Base-by-base conservation (phyloP, 176 grass and related monocot genomes). In the Oryza longistaminata region DNA sequence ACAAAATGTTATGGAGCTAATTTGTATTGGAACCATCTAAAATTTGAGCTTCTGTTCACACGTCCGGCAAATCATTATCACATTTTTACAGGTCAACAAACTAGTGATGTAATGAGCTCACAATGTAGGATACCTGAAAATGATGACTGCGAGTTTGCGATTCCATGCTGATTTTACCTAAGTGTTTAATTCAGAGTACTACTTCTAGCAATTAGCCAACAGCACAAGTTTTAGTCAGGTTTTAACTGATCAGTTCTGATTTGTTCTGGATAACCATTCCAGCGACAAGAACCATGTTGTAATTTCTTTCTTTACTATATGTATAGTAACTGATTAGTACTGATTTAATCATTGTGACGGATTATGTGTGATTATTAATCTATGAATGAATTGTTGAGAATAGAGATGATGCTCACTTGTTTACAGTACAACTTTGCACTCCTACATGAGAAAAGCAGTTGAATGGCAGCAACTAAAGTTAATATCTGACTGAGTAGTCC, bases 351-450 rank as follows among this genome's bases (percentile, higher is more conserved):
- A 58, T 21, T n/a, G 19, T 9, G 53, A 58, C 17, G 22, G 29
- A 64, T 50, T 64, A 26, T 21, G 26, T 40, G 42, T 49, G 60
- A 33, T 29, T 71, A 8, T 33, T 10, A 53, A 19, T 31, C 9
- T 9, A 2, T 82, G 27, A 55, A 40, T 29, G 27, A 12, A 16
- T 66, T 66, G 9, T 11, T 71, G 53, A 66, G 44, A 64, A 0
- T 83, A 69, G 35, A 78, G 68, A 74, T 68, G 44, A 22, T 27
- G 13, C 26, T 35, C 6, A 83, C 67, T 43, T 81, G 11, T 53
- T 88, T 74, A 58, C 19, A 6, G 0, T 52, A 84, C 24, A 67
- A 27, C 46, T 22, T 75, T 85, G n/a, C 39, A 64, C n/a, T 8
- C 6, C 49, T 62, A 64, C 6, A 68, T 64, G 25, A 70, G 2